These are phyloP conservation scores for Vanilla planifolia DNA, from an alignment of 106 monocot genomes.

Conservation along the genomic window DNA sequence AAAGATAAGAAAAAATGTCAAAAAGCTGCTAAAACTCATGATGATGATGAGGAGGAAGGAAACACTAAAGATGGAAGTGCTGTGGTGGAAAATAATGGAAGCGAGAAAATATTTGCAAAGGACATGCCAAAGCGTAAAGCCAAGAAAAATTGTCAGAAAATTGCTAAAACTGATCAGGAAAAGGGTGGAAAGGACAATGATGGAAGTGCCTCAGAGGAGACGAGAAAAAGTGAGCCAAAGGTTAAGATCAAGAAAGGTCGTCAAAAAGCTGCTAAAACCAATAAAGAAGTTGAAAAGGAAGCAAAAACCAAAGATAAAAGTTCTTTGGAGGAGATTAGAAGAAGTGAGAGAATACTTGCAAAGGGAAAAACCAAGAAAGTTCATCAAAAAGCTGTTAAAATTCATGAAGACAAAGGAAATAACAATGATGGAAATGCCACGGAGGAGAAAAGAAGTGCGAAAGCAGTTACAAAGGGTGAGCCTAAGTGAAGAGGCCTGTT, in stretches of 20 bases:
- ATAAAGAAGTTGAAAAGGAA: conserved; percentile 17
- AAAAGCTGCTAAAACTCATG: too few relatives aligned
- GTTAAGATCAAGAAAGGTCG: conserved; percentile 8
- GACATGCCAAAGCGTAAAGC: too few relatives aligned
- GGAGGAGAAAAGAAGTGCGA: conserved; percentile 12
- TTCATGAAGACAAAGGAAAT: conserved; percentile 25
- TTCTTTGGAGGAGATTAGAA: conserved; percentile 15
- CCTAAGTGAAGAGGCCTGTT: conserved; percentile 33
- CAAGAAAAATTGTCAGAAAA: too few relatives aligned
- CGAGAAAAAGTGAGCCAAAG: neutral
- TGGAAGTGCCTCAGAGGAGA: too few relatives aligned
- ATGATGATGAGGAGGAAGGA: too few relatives aligned
- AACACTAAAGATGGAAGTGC: too few relatives aligned
- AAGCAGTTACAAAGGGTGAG: conserved; percentile 11
- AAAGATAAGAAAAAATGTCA: too few relatives aligned
- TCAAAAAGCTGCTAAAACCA: conserved; percentile 9
- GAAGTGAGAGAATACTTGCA: too few relatives aligned
- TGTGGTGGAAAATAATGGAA: too few relatives aligned
- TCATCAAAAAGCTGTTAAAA: conserved; percentile 15
- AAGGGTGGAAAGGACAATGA: too few relatives aligned
- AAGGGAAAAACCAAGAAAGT: neutral
- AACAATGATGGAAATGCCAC: conserved; percentile 9
- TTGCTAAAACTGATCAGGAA: too few relatives aligned
- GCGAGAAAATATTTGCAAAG: too few relatives aligned
- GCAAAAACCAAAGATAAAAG: conserved; percentile 20